Conservation (phyloP, 2,329 filamentous ascomycete species). For the Clarireedia sp. region DNA sequence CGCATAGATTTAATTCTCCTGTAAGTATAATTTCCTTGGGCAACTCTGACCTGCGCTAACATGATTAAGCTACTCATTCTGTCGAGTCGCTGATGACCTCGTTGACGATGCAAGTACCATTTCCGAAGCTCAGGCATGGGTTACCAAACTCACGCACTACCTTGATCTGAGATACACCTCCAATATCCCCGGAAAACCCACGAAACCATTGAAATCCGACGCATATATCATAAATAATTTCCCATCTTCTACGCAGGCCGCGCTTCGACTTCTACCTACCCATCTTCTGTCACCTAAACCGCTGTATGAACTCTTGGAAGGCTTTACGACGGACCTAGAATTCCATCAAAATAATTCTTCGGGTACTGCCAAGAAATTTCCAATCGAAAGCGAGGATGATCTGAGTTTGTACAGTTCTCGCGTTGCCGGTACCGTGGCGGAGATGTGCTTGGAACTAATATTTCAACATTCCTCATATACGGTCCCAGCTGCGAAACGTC, state of each 20-base stretch:
- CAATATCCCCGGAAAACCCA: conserved; percentile 22
- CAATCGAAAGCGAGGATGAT: conserved; percentile 51
- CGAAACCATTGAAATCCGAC: conserved; percentile 13
- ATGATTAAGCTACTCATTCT: conserved; percentile 57
- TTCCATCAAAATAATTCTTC: conserved; percentile 35
- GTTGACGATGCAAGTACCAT: conserved; percentile 54
- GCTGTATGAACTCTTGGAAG: conserved; percentile 55
- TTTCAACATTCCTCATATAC: conserved; percentile 42
- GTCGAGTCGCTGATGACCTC: conserved; percentile 64
- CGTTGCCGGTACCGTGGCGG: conserved; percentile 66
- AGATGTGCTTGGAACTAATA: conserved; percentile 59
- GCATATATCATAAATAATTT: conserved; percentile 22
- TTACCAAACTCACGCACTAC: conserved; percentile 48
- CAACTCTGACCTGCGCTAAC: conserved; percentile 10
- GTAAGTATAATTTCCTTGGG: conserved; percentile 31
- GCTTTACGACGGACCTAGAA: conserved; percentile 59
- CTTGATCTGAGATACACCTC: conserved; percentile 44
- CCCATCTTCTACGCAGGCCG: conserved; percentile 30
- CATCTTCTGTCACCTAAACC: conserved; percentile 48
- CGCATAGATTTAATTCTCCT: conserved; percentile 61
- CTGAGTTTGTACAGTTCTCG: conserved; percentile 56
- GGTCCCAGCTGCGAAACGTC: conserved; percentile 24
- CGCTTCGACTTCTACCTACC: conserved; percentile 52
- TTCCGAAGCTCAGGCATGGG: conserved; percentile 48
- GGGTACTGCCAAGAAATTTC: conserved; percentile 31